Base-by-base conservation (phyloP, 129 eudicot species). In the Flaveria brownii region DNA sequence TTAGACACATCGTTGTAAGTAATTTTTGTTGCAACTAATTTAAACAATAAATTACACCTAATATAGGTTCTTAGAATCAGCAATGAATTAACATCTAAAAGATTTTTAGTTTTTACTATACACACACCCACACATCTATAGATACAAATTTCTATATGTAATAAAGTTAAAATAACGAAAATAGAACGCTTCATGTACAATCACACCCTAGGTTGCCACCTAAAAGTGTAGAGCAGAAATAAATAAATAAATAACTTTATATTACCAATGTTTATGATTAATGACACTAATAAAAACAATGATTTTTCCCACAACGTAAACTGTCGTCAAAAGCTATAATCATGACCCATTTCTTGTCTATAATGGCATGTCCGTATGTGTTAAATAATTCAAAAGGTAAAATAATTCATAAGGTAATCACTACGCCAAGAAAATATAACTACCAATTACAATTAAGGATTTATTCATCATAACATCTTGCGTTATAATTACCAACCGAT, bases 311-410 rank as follows among this genome's bases (percentile, higher is more conserved):
- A 62, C 72, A 59, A 59, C 11, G 36, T 52, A 41, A 7, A 73
- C 20, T 56, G 20, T 23, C 14, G 68, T 74, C 71, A 74, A 74
- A 61, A 61, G 45, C 69, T 15, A 16, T 28, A 49, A 75, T 75
- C 62, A 47, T 74, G 68, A 73, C 42, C 55, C 14, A 2, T 55
- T 22, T 36, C 2, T 72, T 33, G 12, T 72, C 23, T 54, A 4
- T 30, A 52, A 54, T 72, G 39, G 22, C 33, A 36, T 5, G 41
- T 3, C 41, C 7, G 41, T 36, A 3, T 6, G 8, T 28, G 6
- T 49, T 49, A 9, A 15, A 14, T 60, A 26, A 60, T 43, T 42
- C 42, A 26, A 9, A 59, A 11, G 16, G n/a, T 60, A 28, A 60
- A 4, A 36, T 36, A 36, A 60, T 43, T 42, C 42, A 26, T 15